Percentiles rank a stretch among this genome's conserved stretches.
These are phyloP conservation scores for Wickerhamiella occidentalis DNA, from an alignment of 805 yeast species.

Conservation along the genomic window DNA sequence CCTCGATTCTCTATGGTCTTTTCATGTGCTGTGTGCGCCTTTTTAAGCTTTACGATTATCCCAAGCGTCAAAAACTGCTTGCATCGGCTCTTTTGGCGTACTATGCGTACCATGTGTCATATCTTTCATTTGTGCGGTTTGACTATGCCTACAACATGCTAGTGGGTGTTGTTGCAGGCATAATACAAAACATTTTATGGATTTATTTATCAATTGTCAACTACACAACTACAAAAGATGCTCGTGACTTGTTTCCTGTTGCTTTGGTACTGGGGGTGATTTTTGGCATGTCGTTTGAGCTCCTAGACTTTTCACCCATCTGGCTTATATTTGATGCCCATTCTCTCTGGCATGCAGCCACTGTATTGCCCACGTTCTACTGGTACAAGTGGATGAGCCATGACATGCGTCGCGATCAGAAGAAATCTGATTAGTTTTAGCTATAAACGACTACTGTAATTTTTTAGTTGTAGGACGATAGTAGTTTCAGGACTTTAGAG, in stretches of 20 bases:
- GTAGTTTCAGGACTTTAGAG: constrained; percentile 23
- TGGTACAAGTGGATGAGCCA: constrained; percentile 46
- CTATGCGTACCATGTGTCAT: constrained; percentile 51
- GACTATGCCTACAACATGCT: constrained; percentile 89
- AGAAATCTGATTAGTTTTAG: not conserved
- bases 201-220: constrained; percentile 25
- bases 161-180: constrained; percentile 70
- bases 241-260: constrained; percentile 42
- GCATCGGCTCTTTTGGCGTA: constrained; percentile 25
- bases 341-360: constrained; percentile 83
- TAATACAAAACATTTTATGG: constrained; percentile 57
- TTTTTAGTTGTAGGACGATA: constrained; percentile 14
- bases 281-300: constrained; percentile 76
- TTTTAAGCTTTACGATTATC: constrained; percentile 41
- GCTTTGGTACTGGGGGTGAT: constrained; percentile 41
- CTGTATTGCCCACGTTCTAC: constrained; percentile 65
- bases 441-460: too few relatives aligned
- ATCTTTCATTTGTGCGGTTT: constrained; percentile 59
- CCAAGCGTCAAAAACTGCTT: constrained; percentile 25
- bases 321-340: constrained; percentile 74
- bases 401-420: constrained; percentile 22
- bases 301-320: constrained; percentile 77
- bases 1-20: constrained; percentile 70
- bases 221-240: constrained; percentile 13
- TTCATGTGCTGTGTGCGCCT: constrained; percentile 54